These are phyloP conservation scores for Umbilicus rupestris DNA, from an alignment of 164 flowering plant species.

Conservation along the genomic window DNA sequence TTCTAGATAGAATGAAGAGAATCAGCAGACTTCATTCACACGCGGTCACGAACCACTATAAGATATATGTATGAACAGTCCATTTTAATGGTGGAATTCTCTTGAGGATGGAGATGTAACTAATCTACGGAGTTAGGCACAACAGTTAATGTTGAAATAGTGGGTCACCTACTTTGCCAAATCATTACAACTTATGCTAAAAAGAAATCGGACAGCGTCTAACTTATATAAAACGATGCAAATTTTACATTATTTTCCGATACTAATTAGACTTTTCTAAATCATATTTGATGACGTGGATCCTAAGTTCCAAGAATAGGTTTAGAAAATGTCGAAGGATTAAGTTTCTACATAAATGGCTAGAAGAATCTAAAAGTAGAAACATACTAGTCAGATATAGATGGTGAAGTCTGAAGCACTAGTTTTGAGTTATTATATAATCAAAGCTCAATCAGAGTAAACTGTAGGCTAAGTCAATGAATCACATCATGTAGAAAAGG, in stretches of 20 bases:
- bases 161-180: slow-evolving; percentile 3
- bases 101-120: not conserved
- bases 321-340: not conserved
- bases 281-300: not conserved
- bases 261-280: no score
- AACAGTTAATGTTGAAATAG: not conserved
- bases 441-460: not conserved
- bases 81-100: not conserved
- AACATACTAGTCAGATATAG: not conserved
- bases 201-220: no score
- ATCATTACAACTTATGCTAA: not conserved
- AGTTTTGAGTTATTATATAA: not conserved
- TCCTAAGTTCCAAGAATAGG: not conserved
- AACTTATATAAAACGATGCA: no score
- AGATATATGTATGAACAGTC: not conserved
- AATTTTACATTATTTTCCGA: no score
- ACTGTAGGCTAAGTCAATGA: not conserved
- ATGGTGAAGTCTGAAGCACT: not conserved
- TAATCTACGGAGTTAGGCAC: not conserved
- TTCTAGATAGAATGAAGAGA: no score
- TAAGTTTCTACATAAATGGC: not conserved
- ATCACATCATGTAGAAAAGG: not conserved
- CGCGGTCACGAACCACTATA: not conserved
- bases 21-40: no score
- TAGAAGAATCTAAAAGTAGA: not conserved